phyloP scores from a whole-genome alignment of 2,329 filamentous ascomycete genomes.

The Aspergillus novoparasiticus region DNA sequence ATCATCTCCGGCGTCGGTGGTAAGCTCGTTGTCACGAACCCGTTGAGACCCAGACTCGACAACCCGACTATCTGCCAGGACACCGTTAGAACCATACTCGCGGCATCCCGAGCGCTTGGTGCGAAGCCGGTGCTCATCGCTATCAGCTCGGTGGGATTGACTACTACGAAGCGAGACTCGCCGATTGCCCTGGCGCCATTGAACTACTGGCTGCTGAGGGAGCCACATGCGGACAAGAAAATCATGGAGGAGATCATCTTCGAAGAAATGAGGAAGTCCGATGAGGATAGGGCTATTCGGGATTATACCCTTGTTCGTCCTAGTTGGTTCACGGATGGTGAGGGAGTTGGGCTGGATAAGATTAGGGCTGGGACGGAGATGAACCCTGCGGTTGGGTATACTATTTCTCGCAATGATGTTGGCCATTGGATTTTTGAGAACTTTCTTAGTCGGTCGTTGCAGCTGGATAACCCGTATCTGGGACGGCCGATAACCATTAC shows the following conservation, averaged over 20 bases:
- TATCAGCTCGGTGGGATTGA: conserved; percentile 37
- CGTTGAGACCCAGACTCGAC: conserved; percentile 33
- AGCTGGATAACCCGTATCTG: background rate
- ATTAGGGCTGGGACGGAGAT: conserved; percentile 32
- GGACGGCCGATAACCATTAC: background rate
- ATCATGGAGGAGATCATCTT: conserved; percentile 35
- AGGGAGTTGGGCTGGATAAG: conserved; percentile 29
- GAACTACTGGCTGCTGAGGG: conserved; percentile 34
- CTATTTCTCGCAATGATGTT: conserved; percentile 38
- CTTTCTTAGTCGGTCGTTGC: background rate
- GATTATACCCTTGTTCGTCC: conserved; percentile 34
- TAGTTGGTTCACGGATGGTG: conserved; percentile 37
- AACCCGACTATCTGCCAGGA: conserved; percentile 39
- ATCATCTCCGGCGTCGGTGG: conserved; percentile 54
- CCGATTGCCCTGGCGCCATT: conserved; percentile 35
- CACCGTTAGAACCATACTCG: conserved; percentile 30
- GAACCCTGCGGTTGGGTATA: conserved; percentile 36
- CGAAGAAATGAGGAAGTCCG: conserved; percentile 18
- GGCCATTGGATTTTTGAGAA: conserved; percentile 36
- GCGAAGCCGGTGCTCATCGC: conserved; percentile 30
- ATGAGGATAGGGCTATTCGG: conserved; percentile 19
- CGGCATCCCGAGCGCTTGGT: conserved; percentile 13
- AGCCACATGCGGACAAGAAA: conserved; percentile 42
- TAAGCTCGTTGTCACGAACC: conserved; percentile 28
- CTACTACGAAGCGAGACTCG: conserved; percentile 33